Conservation (phyloP, 805 yeast genomes). For the Hanseniaspora jakobsenii region DNA sequence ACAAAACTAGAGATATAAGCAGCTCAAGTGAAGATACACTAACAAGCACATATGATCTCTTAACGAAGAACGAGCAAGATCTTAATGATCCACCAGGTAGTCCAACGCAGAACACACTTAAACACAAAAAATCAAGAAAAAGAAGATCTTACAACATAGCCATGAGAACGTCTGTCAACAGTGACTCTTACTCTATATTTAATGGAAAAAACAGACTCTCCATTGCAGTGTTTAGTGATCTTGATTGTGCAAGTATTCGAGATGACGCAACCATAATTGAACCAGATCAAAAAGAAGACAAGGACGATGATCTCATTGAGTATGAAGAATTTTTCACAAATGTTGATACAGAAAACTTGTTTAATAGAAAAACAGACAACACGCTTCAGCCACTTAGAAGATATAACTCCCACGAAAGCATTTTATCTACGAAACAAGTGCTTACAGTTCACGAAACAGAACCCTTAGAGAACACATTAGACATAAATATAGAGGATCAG, state of each 20-base stretch:
- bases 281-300: background rate
- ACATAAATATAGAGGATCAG: conserved; percentile 5
- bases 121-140: conserved; percentile 3
- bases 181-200: conserved; percentile 24
- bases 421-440: conserved; percentile 20
- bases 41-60: too few relatives aligned
- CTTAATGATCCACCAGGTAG: too few relatives aligned
- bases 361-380: too few relatives aligned
- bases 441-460: too few relatives aligned
- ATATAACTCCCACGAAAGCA: conserved; percentile 28
- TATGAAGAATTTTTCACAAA: too few relatives aligned
- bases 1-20: conserved; percentile 1
- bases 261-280: conserved; percentile 13
- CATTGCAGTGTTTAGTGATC: conserved; percentile 24
- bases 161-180: conserved; percentile 17
- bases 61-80: too few relatives aligned
- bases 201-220: conserved; percentile 28
- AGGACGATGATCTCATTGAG: too few relatives aligned
- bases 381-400: conserved; percentile 24
- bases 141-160: conserved; percentile 8
- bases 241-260: conserved; percentile 15
- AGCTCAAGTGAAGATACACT: background rate
- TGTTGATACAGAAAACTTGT: too few relatives aligned
- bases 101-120: too few relatives aligned
- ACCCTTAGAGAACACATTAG: too few relatives aligned